phyloP scores from a whole-genome alignment of 2,329 filamentous ascomycete genomes.

The Ploettnerulaceae sp. region DNA sequence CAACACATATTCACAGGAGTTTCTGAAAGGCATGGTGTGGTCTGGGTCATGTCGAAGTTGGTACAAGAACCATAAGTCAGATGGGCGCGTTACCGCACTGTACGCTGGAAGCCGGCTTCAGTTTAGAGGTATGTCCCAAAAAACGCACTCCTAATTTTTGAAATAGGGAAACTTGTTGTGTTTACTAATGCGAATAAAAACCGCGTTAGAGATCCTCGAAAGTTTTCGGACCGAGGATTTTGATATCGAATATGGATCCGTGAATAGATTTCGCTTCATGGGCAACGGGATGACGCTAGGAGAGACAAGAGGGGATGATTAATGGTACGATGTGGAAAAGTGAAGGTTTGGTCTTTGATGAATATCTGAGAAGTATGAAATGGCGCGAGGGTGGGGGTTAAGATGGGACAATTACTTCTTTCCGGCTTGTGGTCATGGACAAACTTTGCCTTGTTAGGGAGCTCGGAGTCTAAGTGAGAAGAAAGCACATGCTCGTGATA shows the following conservation, averaged over 20 bases:
- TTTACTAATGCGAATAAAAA: too few species aligned
- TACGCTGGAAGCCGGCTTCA: background rate
- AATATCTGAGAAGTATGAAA: too few species aligned
- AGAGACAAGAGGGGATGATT: background rate
- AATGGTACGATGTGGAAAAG: background rate
- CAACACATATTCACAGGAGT: background rate
- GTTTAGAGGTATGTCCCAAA: too few species aligned
- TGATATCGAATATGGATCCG: background rate
- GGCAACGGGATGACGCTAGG: background rate
- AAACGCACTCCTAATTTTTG: too few species aligned
- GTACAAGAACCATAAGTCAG: background rate
- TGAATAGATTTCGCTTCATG: slow-evolving; percentile 2
- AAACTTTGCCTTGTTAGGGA: too few species aligned
- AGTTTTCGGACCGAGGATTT: background rate
- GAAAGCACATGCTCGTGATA: too few species aligned
- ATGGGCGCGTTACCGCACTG: background rate
- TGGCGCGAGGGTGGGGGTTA: too few species aligned
- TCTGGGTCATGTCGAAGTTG: background rate
- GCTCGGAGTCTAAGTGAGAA: too few species aligned
- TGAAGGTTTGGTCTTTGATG: too few species aligned
- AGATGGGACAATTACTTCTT: too few species aligned
- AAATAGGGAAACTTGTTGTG: too few species aligned
- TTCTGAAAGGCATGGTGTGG: background rate
- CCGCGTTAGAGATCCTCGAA: background rate
- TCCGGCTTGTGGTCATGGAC: too few species aligned